A percentile compares a stretch with the other conserved stretches of the same genome.
phyloP scores from a whole-genome alignment of 2,329 filamentous ascomycete genomes.

The Trichoderma asperellum region DNA sequence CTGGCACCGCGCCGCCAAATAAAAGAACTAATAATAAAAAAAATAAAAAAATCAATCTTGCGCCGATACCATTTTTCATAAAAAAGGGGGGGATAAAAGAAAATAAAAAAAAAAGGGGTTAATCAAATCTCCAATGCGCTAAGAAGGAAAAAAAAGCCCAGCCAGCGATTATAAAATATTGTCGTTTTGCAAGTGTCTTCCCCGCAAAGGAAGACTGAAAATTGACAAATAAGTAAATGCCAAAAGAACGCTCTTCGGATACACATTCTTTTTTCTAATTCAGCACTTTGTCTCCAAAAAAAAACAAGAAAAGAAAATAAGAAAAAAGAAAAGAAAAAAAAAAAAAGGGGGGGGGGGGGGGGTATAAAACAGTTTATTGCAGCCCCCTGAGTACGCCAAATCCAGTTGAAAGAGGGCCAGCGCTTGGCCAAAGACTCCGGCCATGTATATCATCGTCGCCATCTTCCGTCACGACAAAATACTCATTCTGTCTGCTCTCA shows the following conservation, averaged over 20 bases:
- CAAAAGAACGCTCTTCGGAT: background rate
- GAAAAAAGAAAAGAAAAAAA: background rate
- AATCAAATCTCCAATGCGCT: background rate
- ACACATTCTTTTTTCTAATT: background rate
- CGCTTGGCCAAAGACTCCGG: slow-evolving; percentile 9
- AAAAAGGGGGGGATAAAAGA: background rate
- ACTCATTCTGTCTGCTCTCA: slow-evolving; percentile 33
- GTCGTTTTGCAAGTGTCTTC: background rate
- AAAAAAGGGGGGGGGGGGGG: background rate
- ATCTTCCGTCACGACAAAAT: slow-evolving; percentile 40
- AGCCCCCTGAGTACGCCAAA: slow-evolving; percentile 17
- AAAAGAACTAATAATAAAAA: background rate
- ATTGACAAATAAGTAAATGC: background rate
- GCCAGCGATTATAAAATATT: background rate
- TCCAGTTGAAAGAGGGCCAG: slow-evolving; percentile 3
- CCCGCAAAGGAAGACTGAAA: background rate
- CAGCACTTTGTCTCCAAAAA: background rate
- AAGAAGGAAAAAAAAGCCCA: background rate
- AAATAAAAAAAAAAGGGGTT: background rate
- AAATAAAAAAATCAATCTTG: background rate
- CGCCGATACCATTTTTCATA: background rate
- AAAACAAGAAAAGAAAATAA: background rate
- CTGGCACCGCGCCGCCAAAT: background rate
- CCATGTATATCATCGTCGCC: background rate
- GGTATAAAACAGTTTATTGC: background rate